Evolutionary conservation across 352 stramenopile species (phyloP), one percentile per base, ranked within the genome.

Genomic region (Phytopythium delawarense): DNA sequence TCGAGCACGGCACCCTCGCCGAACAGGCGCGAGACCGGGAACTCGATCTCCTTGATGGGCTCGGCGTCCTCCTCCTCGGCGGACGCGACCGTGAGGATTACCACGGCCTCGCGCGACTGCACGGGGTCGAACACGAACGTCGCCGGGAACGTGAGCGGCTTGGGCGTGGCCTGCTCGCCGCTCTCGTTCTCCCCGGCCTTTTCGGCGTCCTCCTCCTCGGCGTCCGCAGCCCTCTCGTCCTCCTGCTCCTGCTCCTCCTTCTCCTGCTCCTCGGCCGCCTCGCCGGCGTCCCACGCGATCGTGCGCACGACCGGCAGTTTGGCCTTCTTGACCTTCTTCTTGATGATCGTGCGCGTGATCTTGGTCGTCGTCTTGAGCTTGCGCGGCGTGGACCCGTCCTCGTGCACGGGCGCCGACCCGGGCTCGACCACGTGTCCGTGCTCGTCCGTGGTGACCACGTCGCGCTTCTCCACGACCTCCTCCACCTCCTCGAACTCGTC

Each of bases 101-200:
- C 80, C 6, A 92, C 67, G 20, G 86, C 84, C 66, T 95, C 86
- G 25, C 84, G 84, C 42, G 84, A 92, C 66, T 92, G 86, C 65
- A 95, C 80, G 0, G 79, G 82, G 60, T 95, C 86, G 56, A 93
- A 95, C 49, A 89, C 79, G 48, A 95, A 89, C 34, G 75, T 84
- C 13, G 73, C 76, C 13, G 84, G 86, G 65, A 93, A 86, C 25
- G 67, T 63, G 8, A 70, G 45, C 45, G 62, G 34, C 21, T 55
- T 48, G 30, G 50, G 51, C 0, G 21, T 35, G 32, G 62, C 45
- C 34, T 66, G 48, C 12, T 69, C 46, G 25, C 39, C 40, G 25
- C 20, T 21, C 20, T 69, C 57, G 20, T 45, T 55, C 9, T 66
- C 49, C 12, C 69, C 37, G 25, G 34, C 30, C 18, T 58, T 53